Evolutionary conservation across 306 rosid genomes (phyloP).

Genomic region (Spatholobus suberectus): DNA sequence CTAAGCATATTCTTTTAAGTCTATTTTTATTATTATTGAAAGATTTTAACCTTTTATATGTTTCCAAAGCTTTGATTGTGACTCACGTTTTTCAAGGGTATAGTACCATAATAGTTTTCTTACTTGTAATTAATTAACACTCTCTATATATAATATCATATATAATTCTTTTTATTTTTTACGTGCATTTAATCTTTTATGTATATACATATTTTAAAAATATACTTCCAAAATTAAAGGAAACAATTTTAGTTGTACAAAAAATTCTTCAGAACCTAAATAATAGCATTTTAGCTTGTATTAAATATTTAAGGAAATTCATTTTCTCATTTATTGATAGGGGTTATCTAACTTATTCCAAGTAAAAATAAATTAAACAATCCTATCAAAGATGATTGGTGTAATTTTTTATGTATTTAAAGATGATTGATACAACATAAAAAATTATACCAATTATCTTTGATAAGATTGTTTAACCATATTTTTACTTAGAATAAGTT

Average conservation of each 20-base stretch:
- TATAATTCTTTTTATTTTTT: neutral
- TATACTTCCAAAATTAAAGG: neutral
- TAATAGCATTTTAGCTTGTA: neutral
- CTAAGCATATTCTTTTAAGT: neutral
- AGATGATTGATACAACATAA: too few species aligned
- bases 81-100: neutral
- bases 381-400: too few species aligned
- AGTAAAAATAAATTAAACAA: too few species aligned
- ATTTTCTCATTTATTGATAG: neutral
- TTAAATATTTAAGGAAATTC: neutral
- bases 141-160: neutral
- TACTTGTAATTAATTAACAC: neutral
- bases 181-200: neutral
- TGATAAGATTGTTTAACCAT: too few species aligned
- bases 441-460: too few species aligned
- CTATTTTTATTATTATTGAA: neutral
- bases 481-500: too few species aligned
- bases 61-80: neutral
- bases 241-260: neutral
- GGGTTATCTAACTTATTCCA: too few species aligned
- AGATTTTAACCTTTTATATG: neutral
- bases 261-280: neutral
- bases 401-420: too few species aligned
- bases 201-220: neutral
- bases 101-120: neutral